These are phyloP conservation scores for Citrus cavaleriei DNA, from an alignment of 345 rosid species.

Conservation along the genomic window DNA sequence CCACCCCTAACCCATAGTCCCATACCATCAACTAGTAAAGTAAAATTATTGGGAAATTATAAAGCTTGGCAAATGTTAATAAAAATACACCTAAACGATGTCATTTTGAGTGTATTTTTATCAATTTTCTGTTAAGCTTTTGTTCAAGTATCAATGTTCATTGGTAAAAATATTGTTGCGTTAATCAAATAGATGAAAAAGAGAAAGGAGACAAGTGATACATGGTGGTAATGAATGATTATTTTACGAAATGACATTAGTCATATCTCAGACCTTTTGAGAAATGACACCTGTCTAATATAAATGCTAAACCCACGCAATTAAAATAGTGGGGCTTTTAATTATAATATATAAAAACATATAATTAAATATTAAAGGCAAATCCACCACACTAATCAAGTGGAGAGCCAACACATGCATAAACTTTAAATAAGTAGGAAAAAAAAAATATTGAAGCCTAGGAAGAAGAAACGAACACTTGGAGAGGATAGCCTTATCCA, in stretches of 20 bases:
- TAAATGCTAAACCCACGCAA: slow-evolving; percentile 30
- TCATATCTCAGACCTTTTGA: background rate
- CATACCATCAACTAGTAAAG: too few species aligned
- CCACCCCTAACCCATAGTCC: too few species aligned
- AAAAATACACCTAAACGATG: too few species aligned
- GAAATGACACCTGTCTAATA: slow-evolving; percentile 12
- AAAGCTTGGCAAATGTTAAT: too few species aligned
- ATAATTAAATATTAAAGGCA: slow-evolving; percentile 14
- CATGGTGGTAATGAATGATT: background rate
- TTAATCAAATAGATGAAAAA: too few species aligned
- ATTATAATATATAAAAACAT: background rate
- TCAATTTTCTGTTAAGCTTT: too few species aligned
- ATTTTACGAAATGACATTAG: background rate
- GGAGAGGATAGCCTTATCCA: slow-evolving; percentile 30
- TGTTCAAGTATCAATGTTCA: too few species aligned
- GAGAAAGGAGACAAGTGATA: background rate
- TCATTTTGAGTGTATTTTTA: too few species aligned
- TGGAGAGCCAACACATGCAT: slow-evolving; percentile 44
- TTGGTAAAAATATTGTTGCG: too few species aligned
- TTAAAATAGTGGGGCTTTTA: slow-evolving; percentile 15
- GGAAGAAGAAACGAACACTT: background rate
- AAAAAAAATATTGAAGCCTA: background rate
- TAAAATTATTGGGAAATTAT: too few species aligned
- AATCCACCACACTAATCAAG: slow-evolving; percentile 37
- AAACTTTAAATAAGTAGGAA: slow-evolving; percentile 11